phyloP scores from a whole-genome alignment of 805 yeast genomes.

The Scheffersomyces spartinae region DNA sequence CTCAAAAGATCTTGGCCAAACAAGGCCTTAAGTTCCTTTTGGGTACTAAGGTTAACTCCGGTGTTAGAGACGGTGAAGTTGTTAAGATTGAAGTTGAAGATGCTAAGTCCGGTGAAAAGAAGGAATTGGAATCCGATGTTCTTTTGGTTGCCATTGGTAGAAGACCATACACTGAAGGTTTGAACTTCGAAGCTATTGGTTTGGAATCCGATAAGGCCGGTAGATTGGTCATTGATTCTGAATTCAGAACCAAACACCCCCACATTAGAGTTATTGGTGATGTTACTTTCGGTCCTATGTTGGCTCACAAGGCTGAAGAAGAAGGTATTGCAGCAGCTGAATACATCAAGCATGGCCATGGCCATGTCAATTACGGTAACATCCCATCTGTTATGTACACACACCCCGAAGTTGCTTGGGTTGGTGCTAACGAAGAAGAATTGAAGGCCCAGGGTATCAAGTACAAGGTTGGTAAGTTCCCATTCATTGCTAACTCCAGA shows the following conservation, averaged over 20 bases:
- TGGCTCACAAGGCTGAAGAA: conserved; percentile 99
- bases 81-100: conserved; percentile 85
- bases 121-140: conserved; percentile 78
- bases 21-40: conserved; percentile 92
- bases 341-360: conserved; percentile 84
- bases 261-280: conserved; percentile 98
- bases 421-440: conserved; percentile 92
- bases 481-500: conserved; percentile 97
- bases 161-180: conserved; percentile 90
- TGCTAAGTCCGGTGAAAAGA: conserved; percentile 75
- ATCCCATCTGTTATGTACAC: conserved; percentile 99
- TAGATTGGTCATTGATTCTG: conserved; percentile 86
- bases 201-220: conserved; percentile 88
- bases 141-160: conserved; percentile 97
- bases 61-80: conserved; percentile 76
- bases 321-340: conserved; percentile 99
- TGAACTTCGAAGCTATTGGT: conserved; percentile 81
- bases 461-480: conserved; percentile 95
- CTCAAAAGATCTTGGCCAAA: conserved; percentile 83
- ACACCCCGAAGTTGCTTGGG: conserved; percentile 99
- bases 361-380: conserved; percentile 96
- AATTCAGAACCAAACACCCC: conserved; percentile 83
- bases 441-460: conserved; percentile 85
- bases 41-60: conserved; percentile 83
- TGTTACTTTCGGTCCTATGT: conserved; percentile 97